These are phyloP conservation scores for Nicotiana tomentosiformis DNA, from an alignment of 257 asterid species.

Conservation along the genomic window DNA sequence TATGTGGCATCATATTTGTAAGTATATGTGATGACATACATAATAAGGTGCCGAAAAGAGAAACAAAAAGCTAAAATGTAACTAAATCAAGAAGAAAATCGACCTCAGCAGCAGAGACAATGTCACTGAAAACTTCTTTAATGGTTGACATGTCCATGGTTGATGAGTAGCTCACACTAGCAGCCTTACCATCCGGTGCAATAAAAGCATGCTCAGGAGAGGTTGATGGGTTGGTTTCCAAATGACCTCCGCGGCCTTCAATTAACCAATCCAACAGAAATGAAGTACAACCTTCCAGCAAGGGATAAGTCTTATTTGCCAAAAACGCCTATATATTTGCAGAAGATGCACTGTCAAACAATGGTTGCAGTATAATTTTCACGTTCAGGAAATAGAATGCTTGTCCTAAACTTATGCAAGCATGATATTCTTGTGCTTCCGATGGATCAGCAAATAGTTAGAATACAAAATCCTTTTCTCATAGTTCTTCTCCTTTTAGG, in stretches of 20 bases:
- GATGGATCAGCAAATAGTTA: no score
- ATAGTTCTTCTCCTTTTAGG: no score
- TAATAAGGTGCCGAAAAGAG: background rate
- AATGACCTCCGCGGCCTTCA: constrained; percentile 47
- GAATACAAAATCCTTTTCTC: no score
- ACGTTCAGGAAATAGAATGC: background rate
- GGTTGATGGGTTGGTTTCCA: constrained; percentile 84
- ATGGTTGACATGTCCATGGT: constrained; percentile 78
- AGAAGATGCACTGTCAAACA: background rate
- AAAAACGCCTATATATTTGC: constrained; percentile 41
- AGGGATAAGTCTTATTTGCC: constrained; percentile 50
- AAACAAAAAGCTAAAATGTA: background rate
- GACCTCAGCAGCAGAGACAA: constrained; percentile 71
- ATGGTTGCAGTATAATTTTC: background rate
- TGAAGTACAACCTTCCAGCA: constrained; percentile 59
- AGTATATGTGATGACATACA: background rate
- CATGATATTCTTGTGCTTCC: no score
- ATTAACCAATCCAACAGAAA: constrained; percentile 75
- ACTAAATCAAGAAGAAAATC: background rate
- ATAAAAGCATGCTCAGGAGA: constrained; percentile 72
- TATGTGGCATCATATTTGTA: background rate
- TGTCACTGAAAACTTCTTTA: constrained; percentile 51
- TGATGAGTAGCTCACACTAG: constrained; percentile 71
- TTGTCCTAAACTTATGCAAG: no score
- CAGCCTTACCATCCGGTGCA: constrained; percentile 65